Conservation (phyloP, 495 filamentous ascomycete species). For the Podospora australis region DNA sequence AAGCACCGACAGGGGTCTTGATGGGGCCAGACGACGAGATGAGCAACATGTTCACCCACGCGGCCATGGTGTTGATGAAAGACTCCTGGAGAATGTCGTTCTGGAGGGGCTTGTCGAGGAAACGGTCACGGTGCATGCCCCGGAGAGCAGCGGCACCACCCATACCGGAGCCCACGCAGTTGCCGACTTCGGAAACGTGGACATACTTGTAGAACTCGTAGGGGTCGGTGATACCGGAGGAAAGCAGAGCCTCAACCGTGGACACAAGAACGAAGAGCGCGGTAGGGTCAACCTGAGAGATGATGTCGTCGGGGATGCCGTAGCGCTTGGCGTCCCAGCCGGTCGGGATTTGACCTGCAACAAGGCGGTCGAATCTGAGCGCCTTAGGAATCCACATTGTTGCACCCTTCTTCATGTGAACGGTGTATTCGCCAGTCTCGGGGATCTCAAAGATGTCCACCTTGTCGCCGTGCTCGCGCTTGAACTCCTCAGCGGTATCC, state of each 20-base stretch:
- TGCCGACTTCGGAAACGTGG: conserved; percentile 94
- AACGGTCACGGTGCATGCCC: conserved; percentile 98
- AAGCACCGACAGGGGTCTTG: conserved; percentile 97
- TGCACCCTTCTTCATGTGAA: conserved; percentile 90
- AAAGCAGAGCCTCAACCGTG: conserved; percentile 81
- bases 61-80: conserved; percentile 99
- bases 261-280: conserved; percentile 92
- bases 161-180: conserved; percentile 96
- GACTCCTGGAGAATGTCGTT: conserved; percentile 99
- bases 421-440: conserved; percentile 91
- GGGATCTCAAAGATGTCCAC: conserved; percentile 93
- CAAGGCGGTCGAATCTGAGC: conserved; percentile 90
- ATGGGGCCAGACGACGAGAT: conserved; percentile 96
- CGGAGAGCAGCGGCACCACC: conserved; percentile 87
- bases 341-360: conserved; percentile 93
- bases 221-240: conserved; percentile 95
- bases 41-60: conserved; percentile 98
- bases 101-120: conserved; percentile 93
- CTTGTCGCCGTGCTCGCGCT: conserved; percentile 92
- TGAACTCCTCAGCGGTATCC: conserved; percentile 96
- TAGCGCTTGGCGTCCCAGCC: conserved; percentile 95
- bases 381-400: conserved; percentile 94
- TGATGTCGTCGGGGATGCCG: conserved; percentile 95
- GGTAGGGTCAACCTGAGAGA: conserved; percentile 93
- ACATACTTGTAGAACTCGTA: conserved; percentile 99